Evolutionary conservation across 495 filamentous ascomycete species (phyloP).

Genomic region (Trichocladium uniseriatum): DNA sequence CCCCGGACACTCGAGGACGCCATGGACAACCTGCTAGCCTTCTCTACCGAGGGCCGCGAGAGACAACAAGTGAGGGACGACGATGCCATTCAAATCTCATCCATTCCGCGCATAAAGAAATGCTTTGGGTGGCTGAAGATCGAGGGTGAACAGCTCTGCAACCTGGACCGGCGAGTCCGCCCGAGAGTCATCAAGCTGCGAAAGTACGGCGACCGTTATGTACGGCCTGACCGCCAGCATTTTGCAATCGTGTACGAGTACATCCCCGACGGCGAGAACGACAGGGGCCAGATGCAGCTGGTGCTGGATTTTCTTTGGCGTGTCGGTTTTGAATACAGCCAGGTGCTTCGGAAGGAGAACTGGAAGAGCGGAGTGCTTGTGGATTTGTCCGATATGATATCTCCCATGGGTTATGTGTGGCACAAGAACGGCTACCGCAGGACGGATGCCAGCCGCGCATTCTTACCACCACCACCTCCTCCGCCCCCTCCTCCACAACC

Average conservation of each 20-base stretch:
- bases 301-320: neutral
- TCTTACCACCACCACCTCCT: neutral
- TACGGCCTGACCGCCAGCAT: neutral
- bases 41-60: conserved; percentile 13
- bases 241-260: conserved; percentile 1
- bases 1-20: conserved; percentile 21
- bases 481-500: too few relatives aligned
- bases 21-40: conserved; percentile 29
- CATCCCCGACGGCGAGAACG: conserved; percentile 1
- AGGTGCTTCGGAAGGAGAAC: conserved; percentile 1
- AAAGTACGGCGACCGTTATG: neutral
- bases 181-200: neutral
- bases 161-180: neutral
- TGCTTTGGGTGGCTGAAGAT: conserved; percentile 1
- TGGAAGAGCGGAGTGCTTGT: conserved; percentile 1
- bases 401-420: neutral
- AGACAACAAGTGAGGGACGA: neutral
- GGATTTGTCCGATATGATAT: neutral
- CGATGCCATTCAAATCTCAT: neutral
- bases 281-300: neutral
- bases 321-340: neutral
- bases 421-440: neutral
- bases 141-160: neutral
- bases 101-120: neutral
- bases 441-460: neutral